These are phyloP conservation scores for Cladophialophora yegresii DNA, from an alignment of 2,329 filamentous ascomycete species.

Conservation along the genomic window DNA sequence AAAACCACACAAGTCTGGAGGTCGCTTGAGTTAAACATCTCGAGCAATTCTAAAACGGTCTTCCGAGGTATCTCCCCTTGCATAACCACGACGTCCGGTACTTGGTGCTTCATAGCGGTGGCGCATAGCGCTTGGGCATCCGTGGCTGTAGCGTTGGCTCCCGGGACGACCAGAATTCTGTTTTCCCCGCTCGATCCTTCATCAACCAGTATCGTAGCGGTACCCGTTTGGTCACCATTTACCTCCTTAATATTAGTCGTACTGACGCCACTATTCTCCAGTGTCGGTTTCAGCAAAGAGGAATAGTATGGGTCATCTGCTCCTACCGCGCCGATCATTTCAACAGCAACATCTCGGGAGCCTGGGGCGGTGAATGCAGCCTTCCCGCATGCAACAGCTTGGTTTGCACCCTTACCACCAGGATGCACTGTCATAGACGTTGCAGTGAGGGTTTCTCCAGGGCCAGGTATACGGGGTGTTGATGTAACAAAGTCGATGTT, in stretches of 20 bases:
- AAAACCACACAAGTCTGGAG: constrained; percentile 66
- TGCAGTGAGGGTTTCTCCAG: constrained; percentile 85
- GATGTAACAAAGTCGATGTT: constrained; percentile 92
- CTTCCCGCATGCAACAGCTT: constrained; percentile 84
- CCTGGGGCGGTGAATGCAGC: constrained; percentile 56
- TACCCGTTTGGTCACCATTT: constrained; percentile 60
- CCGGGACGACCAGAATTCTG: constrained; percentile 71
- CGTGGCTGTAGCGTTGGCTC: constrained; percentile 63
- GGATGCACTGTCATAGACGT: constrained; percentile 75
- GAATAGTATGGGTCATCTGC: constrained; percentile 63
- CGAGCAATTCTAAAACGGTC: constrained; percentile 65
- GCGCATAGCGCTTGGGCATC: constrained; percentile 44
- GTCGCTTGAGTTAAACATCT: constrained; percentile 49
- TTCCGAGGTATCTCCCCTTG: constrained; percentile 74
- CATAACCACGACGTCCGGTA: constrained; percentile 68
- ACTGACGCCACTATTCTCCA: constrained; percentile 65
- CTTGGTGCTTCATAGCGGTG: constrained; percentile 43
- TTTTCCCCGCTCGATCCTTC: constrained; percentile 69
- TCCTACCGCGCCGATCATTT: constrained; percentile 75
- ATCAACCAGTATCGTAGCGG: constrained; percentile 76
- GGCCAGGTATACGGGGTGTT: constrained; percentile 76
- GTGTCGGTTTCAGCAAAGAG: constrained; percentile 58
- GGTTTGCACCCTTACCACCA: constrained; percentile 94
- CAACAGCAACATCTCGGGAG: constrained; percentile 51
- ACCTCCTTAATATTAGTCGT: constrained; percentile 55